These are phyloP conservation scores for Sistotremastrum suecicum DNA, from an alignment of 768 basidiomycete genomes.

Conservation along the genomic window DNA sequence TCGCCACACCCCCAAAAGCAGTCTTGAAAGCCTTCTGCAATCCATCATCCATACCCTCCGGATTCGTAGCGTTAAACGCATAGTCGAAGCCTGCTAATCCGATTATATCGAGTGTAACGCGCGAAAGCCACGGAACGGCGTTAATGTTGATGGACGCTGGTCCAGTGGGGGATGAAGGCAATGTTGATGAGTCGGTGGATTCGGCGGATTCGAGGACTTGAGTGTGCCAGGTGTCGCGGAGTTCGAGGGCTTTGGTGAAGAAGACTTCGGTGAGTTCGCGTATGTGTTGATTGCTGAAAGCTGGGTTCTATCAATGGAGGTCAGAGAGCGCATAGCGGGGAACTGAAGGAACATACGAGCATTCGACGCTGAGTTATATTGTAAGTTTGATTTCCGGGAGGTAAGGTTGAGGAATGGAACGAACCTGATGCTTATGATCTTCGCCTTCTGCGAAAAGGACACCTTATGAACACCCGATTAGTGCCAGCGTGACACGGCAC, in stretches of 20 bases:
- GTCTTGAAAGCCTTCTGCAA: constrained; percentile 21
- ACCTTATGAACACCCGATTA: neutral
- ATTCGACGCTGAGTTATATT: constrained; percentile 9
- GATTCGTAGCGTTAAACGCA: constrained; percentile 19
- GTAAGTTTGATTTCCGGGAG: neutral
- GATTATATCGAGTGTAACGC: constrained; percentile 5
- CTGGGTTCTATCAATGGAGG: constrained; percentile 24
- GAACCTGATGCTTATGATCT: constrained; percentile 27
- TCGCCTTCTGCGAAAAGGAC: constrained; percentile 8
- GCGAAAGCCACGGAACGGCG: constrained; percentile 9
- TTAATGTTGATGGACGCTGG: constrained; percentile 1
- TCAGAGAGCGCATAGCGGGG: no score
- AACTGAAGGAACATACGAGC: no score
- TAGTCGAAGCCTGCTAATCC: constrained; percentile 19
- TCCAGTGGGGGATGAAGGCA: constrained; percentile 12
- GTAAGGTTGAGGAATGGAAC: neutral
- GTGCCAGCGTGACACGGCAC: neutral
- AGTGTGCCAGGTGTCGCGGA: constrained; percentile 33
- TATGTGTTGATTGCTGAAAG: constrained; percentile 36
- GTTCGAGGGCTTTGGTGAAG: constrained; percentile 20
- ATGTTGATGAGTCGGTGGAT: constrained; percentile 25
- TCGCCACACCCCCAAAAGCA: constrained; percentile 12
- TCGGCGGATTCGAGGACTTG: constrained; percentile 18
- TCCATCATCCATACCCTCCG: constrained; percentile 14
- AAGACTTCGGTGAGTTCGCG: constrained; percentile 42